Evolutionary conservation across 306 rosid species (phyloP).

Genomic region (Cucumis hystrix): DNA sequence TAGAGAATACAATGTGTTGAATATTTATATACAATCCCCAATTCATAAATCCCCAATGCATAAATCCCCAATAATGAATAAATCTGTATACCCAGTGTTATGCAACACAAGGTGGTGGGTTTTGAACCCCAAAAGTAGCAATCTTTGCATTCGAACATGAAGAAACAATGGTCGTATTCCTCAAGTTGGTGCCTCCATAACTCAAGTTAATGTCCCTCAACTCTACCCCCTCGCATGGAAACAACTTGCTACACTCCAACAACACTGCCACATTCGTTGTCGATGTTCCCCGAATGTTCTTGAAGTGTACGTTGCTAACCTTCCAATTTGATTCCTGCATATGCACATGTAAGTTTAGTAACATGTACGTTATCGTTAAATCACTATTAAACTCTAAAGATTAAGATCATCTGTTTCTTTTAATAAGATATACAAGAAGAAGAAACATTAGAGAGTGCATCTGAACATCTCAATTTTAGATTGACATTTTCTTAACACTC

Average conservation of each 20-base stretch:
- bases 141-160: slow-evolving; percentile 37
- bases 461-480: too few relatives aligned
- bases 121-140: slow-evolving; percentile 20
- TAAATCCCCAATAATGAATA: too few relatives aligned
- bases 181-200: not conserved
- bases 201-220: slow-evolving; percentile 26
- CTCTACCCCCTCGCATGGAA: slow-evolving; percentile 39
- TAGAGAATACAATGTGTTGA: too few relatives aligned
- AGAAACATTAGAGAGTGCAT: too few relatives aligned
- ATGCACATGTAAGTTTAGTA: too few relatives aligned
- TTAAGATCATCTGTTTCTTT: not conserved
- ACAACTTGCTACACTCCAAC: slow-evolving; percentile 31
- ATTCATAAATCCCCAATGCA: too few relatives aligned
- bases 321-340: slow-evolving; percentile 37
- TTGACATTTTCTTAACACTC: too few relatives aligned
- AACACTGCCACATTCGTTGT: slow-evolving; percentile 26
- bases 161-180: slow-evolving; percentile 1
- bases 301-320: slow-evolving; percentile 48
- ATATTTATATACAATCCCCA: too few relatives aligned
- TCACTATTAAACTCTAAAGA: not conserved
- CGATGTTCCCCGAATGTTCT: slow-evolving; percentile 37
- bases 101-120: slow-evolving; percentile 27
- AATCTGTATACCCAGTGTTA: not conserved
- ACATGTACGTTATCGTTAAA: too few relatives aligned
- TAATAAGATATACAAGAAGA: too few relatives aligned